Percentiles rank a stretch among this genome's conserved stretches.
These are phyloP conservation scores for Penicillium glabrum DNA, from an alignment of 2,329 filamentous ascomycete species.

Conservation along the genomic window DNA sequence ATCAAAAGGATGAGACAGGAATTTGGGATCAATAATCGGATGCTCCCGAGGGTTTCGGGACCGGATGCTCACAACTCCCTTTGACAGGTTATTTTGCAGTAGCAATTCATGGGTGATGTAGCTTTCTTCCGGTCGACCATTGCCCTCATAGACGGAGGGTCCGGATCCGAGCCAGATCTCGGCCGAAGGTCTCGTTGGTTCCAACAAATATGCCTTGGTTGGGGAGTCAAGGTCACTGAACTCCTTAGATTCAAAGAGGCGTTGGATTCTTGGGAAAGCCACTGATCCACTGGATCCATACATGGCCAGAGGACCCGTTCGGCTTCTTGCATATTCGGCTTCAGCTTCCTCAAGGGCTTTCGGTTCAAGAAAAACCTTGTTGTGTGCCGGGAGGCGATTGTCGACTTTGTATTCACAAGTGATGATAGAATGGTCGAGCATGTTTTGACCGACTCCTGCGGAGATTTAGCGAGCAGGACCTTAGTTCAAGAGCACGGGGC, in stretches of 20 bases:
- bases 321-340: not conserved
- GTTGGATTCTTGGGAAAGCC: slow-evolving; percentile 3
- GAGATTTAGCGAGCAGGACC: not conserved
- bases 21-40: not conserved
- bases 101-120: slow-evolving; percentile 5
- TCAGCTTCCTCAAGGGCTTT: not conserved
- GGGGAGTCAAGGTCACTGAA: not conserved
- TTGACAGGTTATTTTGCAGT: slow-evolving; percentile 1
- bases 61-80: not conserved
- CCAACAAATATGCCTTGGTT: not conserved
- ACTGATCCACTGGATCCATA: slow-evolving; percentile 3
- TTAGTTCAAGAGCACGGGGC: not conserved
- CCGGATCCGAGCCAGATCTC: slow-evolving; percentile 7
- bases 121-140: slow-evolving; percentile 2
- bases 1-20: not conserved
- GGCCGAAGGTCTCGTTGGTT: slow-evolving; percentile 2
- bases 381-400: not conserved
- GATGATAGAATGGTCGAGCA: not conserved
- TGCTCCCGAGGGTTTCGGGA: slow-evolving; percentile 1
- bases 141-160: slow-evolving; percentile 1
- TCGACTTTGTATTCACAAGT: not conserved
- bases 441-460: not conserved
- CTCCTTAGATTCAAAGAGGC: not conserved
- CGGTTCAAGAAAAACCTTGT: slow-evolving; percentile 1
- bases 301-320: slow-evolving; percentile 1